These are phyloP conservation scores for Pseudopediastrum boryanum DNA, from an alignment of 139 green algal genomes.

Conservation along the genomic window DNA sequence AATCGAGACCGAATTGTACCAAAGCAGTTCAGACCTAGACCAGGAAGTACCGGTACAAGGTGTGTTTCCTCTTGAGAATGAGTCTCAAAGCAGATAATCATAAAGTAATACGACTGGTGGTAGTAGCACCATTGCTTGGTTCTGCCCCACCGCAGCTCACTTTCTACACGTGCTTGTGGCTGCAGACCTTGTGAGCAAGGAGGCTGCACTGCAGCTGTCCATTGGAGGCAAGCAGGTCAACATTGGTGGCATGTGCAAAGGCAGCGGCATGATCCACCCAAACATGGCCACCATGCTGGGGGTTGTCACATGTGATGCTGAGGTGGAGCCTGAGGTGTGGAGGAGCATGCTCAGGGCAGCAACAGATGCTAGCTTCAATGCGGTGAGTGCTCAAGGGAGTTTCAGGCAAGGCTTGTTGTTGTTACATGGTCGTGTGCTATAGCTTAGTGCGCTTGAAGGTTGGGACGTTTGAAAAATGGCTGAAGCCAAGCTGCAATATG, in stretches of 20 bases:
- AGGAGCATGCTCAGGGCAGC: slow-evolving; percentile 73
- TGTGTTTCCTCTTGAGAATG: too few relatives aligned
- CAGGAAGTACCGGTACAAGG: too few relatives aligned
- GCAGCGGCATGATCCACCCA: slow-evolving; percentile 99
- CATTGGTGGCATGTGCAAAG: slow-evolving; percentile 96
- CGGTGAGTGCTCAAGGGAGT: slow-evolving; percentile 58
- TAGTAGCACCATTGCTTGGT: background rate
- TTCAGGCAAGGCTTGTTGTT: too few relatives aligned
- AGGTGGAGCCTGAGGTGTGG: slow-evolving; percentile 81
- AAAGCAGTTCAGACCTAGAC: too few relatives aligned
- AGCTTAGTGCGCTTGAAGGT: too few relatives aligned
- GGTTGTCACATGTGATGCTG: slow-evolving; percentile 94
- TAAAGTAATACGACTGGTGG: too few relatives aligned
- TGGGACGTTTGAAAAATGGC: too few relatives aligned
- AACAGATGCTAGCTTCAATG: slow-evolving; percentile 81
- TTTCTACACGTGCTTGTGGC: too few relatives aligned
- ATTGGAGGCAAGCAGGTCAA: slow-evolving; percentile 54
- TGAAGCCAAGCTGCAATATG: too few relatives aligned
- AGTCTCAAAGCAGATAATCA: too few relatives aligned
- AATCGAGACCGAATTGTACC: too few relatives aligned
- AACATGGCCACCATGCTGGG: slow-evolving; percentile 99
- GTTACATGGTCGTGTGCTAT: too few relatives aligned
- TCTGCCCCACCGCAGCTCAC: background rate
- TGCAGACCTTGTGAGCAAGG: slow-evolving; percentile 85
- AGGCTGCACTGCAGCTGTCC: slow-evolving; percentile 79